Evolutionary conservation across 2,329 filamentous ascomycete genomes (phyloP).

Genomic region (Colletotrichum destructivum): DNA sequence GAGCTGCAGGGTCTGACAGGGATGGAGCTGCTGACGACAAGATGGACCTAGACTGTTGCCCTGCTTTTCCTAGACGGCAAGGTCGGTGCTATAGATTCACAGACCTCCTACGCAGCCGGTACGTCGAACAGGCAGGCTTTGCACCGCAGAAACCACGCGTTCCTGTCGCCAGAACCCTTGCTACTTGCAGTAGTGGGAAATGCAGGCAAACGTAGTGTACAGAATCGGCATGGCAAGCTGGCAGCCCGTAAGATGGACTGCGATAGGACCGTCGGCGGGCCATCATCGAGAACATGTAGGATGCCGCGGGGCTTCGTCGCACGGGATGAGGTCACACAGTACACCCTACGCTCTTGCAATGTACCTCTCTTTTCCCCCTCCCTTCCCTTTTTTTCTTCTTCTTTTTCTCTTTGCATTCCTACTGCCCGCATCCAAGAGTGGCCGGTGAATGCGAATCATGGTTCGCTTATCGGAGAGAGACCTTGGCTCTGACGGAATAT

Average conservation of each 20-base stretch:
- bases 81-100: background rate
- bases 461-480: background rate
- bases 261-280: background rate
- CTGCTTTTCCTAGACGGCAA: background rate
- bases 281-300: constrained; percentile 6
- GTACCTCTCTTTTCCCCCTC: background rate
- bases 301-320: background rate
- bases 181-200: background rate
- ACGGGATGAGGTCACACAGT: constrained; percentile 39
- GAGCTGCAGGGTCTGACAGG: constrained; percentile 39
- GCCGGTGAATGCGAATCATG: background rate
- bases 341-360: background rate
- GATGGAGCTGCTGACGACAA: background rate
- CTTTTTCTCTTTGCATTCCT: background rate
- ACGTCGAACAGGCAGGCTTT: background rate
- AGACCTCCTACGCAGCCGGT: background rate
- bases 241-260: background rate
- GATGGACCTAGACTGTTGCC: background rate
- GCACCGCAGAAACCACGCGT: background rate
- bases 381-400: too few species aligned
- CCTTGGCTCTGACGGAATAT: background rate
- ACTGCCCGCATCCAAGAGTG: background rate
- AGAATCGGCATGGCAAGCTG: background rate
- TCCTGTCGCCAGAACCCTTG: background rate
- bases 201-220: background rate